phyloP scores from a whole-genome alignment of 164 flowering plant genomes.

The Stephania japonica region DNA sequence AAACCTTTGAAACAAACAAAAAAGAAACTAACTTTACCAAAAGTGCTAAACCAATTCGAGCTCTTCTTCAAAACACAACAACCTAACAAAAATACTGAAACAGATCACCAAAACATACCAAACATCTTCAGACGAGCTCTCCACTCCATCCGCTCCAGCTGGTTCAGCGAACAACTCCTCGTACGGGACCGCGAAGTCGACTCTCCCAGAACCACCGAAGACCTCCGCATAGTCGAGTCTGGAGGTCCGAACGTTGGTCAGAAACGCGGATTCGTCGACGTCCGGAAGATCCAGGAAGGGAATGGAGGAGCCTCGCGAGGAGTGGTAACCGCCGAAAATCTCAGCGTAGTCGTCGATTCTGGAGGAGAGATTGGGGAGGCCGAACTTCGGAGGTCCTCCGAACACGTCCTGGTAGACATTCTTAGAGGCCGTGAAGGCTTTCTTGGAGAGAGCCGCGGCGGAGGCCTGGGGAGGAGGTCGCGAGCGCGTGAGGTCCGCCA shows the following conservation, averaged over 20 bases:
- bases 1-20: background rate
- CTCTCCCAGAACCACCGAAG: conserved; percentile 43
- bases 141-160: conserved; percentile 9
- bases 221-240: conserved; percentile 47
- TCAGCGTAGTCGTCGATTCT: conserved; percentile 74
- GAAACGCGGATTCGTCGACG: conserved; percentile 22
- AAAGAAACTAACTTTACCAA: background rate
- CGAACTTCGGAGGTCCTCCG: conserved; percentile 62
- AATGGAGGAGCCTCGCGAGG: conserved; percentile 51
- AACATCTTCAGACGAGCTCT: conserved; percentile 16
- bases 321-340: conserved; percentile 65
- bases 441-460: conserved; percentile 24
- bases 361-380: conserved; percentile 45
- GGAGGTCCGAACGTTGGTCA: conserved; percentile 34
- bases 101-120: conserved; percentile 16
- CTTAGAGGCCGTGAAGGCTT: conserved; percentile 16
- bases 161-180: conserved; percentile 38
- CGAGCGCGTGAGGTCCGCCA: conserved; percentile 42
- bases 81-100: conserved; percentile 1
- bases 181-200: conserved; percentile 33
- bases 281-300: conserved; percentile 60
- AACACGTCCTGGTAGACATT: conserved; percentile 66
- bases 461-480: conserved; percentile 6
- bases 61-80: background rate
- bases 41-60: background rate